Conservation (phyloP, 306 rosid genomes). For the Urtica urens region DNA sequence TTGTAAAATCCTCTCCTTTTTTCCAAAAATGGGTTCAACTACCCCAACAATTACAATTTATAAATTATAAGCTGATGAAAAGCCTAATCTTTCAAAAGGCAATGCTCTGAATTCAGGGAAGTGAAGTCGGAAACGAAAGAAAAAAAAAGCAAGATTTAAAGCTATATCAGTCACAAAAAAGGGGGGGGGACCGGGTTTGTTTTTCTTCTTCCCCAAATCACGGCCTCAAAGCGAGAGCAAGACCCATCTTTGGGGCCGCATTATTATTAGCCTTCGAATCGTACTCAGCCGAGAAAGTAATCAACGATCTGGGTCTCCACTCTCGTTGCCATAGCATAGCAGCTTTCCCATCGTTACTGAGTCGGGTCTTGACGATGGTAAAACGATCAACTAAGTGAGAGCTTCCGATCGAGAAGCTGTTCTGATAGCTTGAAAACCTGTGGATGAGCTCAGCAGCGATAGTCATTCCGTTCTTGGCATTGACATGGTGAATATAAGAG, state of each 20-base stretch:
- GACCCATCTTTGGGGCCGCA: constrained; percentile 64
- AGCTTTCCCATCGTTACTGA: constrained; percentile 61
- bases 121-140: constrained; percentile 13
- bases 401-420: constrained; percentile 70
- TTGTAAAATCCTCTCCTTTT: constrained; percentile 6
- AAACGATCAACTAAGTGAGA: constrained; percentile 46
- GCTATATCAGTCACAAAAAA: constrained; percentile 10
- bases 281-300: constrained; percentile 72
- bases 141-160: too few species aligned
- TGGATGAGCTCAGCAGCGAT: constrained; percentile 79
- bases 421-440: constrained; percentile 46
- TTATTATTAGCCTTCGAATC: constrained; percentile 51
- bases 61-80: constrained; percentile 20
- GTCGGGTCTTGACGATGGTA: constrained; percentile 55
- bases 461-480: constrained; percentile 41
- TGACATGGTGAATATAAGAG: constrained; percentile 66
- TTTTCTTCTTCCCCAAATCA: constrained; percentile 36
- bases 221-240: constrained; percentile 77
- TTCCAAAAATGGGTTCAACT: constrained; percentile 48
- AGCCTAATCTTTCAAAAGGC: constrained; percentile 23
- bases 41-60: constrained; percentile 26
- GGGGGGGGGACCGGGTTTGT: constrained; percentile 5
- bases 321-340: constrained; percentile 67
- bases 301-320: constrained; percentile 86
- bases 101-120: constrained; percentile 20